phyloP scores from a whole-genome alignment of 805 yeast species.

The Metschnikowia cerradonensis region DNA sequence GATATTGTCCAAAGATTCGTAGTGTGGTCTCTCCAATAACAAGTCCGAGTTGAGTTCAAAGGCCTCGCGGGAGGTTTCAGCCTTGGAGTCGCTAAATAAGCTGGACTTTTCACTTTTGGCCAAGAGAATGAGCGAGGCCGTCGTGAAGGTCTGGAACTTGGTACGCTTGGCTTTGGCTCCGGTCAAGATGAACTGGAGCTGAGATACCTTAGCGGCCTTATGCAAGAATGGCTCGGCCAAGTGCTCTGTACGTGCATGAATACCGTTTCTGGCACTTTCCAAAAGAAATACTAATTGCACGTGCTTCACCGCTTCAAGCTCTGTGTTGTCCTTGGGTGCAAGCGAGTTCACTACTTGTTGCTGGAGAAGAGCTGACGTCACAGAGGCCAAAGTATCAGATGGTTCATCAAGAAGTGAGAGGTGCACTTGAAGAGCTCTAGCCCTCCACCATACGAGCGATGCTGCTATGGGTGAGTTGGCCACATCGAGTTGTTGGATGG shows the following conservation, averaged over 20 bases:
- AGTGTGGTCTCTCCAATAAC: slow-evolving; percentile 69
- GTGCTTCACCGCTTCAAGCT: slow-evolving; percentile 27
- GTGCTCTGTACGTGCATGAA: slow-evolving; percentile 63
- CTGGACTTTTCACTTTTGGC: slow-evolving; percentile 49
- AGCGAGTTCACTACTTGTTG: slow-evolving; percentile 26
- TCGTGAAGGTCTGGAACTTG: slow-evolving; percentile 68
- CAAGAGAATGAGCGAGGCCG: slow-evolving; percentile 69
- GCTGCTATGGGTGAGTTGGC: slow-evolving; percentile 38
- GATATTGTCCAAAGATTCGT: slow-evolving; percentile 53
- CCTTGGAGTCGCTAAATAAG: slow-evolving; percentile 19
- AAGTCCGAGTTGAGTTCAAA: slow-evolving; percentile 70
- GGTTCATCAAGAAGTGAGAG: slow-evolving; percentile 61
- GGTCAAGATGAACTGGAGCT: slow-evolving; percentile 62
- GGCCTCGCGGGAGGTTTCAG: slow-evolving; percentile 45
- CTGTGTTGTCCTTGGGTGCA: slow-evolving; percentile 28
- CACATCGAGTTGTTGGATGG: slow-evolving; percentile 7
- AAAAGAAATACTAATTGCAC: slow-evolving; percentile 50
- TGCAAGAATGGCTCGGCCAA: slow-evolving; percentile 51
- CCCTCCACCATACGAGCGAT: slow-evolving; percentile 69
- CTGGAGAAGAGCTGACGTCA: slow-evolving; percentile 39
- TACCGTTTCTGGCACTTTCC: slow-evolving; percentile 63
- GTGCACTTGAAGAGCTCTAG: slow-evolving; percentile 63
- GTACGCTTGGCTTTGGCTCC: slow-evolving; percentile 90
- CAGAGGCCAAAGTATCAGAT: slow-evolving; percentile 44
- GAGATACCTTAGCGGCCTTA: slow-evolving; percentile 55